Percentiles rank a stretch among this genome's conserved stretches.
These are phyloP conservation scores for Pseudonectria foliicola DNA, from an alignment of 2,329 filamentous ascomycete genomes.

Conservation along the genomic window DNA sequence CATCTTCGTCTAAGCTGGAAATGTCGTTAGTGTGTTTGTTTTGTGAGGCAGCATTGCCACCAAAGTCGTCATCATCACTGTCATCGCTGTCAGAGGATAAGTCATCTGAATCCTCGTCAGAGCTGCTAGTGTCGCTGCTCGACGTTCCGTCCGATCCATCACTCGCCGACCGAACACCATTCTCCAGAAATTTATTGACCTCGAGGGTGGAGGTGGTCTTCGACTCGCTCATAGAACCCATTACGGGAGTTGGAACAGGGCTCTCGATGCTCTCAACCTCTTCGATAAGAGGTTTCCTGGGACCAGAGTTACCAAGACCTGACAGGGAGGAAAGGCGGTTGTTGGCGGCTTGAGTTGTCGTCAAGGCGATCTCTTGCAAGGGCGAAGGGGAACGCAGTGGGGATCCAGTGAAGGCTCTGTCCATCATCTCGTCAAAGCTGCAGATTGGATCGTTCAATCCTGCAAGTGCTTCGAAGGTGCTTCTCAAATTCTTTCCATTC, in stretches of 20 bases:
- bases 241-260: neutral
- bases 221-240: neutral
- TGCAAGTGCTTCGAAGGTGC: constrained; percentile 31
- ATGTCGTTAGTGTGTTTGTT: neutral
- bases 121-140: constrained; percentile 17
- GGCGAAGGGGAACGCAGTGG: constrained; percentile 1
- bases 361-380: too few species aligned
- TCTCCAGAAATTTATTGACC: neutral
- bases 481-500: constrained; percentile 28
- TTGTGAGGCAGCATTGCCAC: neutral
- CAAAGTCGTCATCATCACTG: constrained; percentile 3
- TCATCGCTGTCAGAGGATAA: constrained; percentile 2
- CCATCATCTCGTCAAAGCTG: constrained; percentile 27
- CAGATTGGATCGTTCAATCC: constrained; percentile 25
- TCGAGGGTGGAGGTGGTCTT: neutral
- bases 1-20: too few species aligned
- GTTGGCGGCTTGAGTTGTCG: too few species aligned
- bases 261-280: constrained; percentile 14
- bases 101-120: constrained; percentile 30
- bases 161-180: constrained; percentile 5
- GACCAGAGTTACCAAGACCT: neutral
- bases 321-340: neutral
- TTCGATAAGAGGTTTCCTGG: constrained; percentile 24
- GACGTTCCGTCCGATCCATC: constrained; percentile 6
- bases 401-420: constrained; percentile 17